Percentiles rank a stretch among this genome's conserved stretches.
Evolutionary conservation across 805 yeast genomes (phyloP).

Genomic region (Candida xiaguanensis): DNA sequence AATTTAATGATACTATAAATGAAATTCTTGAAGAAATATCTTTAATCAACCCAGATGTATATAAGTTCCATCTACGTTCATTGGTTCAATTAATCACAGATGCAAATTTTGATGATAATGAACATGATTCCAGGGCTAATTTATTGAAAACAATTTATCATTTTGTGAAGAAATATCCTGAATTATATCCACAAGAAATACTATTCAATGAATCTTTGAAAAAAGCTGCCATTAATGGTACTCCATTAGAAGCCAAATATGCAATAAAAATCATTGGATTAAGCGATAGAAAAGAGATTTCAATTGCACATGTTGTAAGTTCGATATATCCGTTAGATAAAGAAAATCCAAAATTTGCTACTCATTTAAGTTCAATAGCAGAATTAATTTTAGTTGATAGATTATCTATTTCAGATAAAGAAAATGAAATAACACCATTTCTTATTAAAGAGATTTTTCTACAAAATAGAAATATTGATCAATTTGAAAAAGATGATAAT

Average conservation of each 20-base stretch:
- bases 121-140: slow-evolving; percentile 24
- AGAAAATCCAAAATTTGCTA: slow-evolving; percentile 36
- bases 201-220: slow-evolving; percentile 44
- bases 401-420: slow-evolving; percentile 44
- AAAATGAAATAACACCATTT: slow-evolving; percentile 55
- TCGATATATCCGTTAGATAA: slow-evolving; percentile 50
- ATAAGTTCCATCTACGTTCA: slow-evolving; percentile 55
- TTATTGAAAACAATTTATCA: slow-evolving; percentile 60
- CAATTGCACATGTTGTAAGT: slow-evolving; percentile 36
- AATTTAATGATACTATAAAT: slow-evolving; percentile 39
- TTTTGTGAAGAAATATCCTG: slow-evolving; percentile 49
- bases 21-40: slow-evolving; percentile 60
- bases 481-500: slow-evolving; percentile 19
- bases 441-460: slow-evolving; percentile 62
- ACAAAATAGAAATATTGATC: slow-evolving; percentile 40
- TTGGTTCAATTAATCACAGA: slow-evolving; percentile 38
- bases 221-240: slow-evolving; percentile 47
- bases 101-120: slow-evolving; percentile 14
- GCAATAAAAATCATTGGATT: slow-evolving; percentile 56
- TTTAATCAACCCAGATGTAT: slow-evolving; percentile 54
- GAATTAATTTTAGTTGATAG: slow-evolving; percentile 54
- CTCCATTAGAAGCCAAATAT: slow-evolving; percentile 61
- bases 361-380: slow-evolving; percentile 58
- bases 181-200: slow-evolving; percentile 42
- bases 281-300: slow-evolving; percentile 38